Evolutionary conservation across 441 rosid species (phyloP), one percentile per base, ranked within the genome.

Genomic region (Euphorbia celastroides): DNA sequence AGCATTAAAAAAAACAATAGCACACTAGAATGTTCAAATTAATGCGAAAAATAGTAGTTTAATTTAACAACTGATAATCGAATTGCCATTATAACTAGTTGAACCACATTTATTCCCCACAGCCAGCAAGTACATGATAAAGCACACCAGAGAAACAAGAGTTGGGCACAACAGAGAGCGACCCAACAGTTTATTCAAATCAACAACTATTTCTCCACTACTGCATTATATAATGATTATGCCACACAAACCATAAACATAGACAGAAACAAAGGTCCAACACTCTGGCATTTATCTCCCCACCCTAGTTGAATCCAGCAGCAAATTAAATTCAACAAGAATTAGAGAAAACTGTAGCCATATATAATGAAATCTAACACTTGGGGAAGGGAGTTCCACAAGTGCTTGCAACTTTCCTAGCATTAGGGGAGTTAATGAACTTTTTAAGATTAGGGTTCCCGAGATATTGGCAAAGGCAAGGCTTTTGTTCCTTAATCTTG

Each of bases 381-480:
- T 58, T 88, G 60, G 97, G 97, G 68, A 65, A 73, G 60, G 96
- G 83, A 74, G 96, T 76, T 17, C 87, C 86, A 59, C 97, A 94
- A 73, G 79, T 80, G 72, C 0, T 67, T 3, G 96, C 81, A 64
- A 94, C 96, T 36, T 81, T 89, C 81, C 79, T 87, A n/a, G 97
- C 94, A 76, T 91, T 91, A 8, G 93, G 89, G 28, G 91, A 75
- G 79, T 74, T 83, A 52, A 88, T 73, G 60, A 83, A 89, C 68
- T 73, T 81, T 72, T 77, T 79, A 46, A 94, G 84, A 34, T 31
- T 74, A 0, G 95, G 97, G 72, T 94, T 84, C 44, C 67, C 81
- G 38, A 86, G 67, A 79, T 94, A 94, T 25, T 83, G 81, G 83
- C 99, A 94, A 70, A 94, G 89, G 73, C 99, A 94, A 65, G 96